A percentile compares a stretch with the other conserved stretches of the same genome.
Conservation (phyloP, 805 yeast genomes). For the Metschnikowia picachoensis region DNA sequence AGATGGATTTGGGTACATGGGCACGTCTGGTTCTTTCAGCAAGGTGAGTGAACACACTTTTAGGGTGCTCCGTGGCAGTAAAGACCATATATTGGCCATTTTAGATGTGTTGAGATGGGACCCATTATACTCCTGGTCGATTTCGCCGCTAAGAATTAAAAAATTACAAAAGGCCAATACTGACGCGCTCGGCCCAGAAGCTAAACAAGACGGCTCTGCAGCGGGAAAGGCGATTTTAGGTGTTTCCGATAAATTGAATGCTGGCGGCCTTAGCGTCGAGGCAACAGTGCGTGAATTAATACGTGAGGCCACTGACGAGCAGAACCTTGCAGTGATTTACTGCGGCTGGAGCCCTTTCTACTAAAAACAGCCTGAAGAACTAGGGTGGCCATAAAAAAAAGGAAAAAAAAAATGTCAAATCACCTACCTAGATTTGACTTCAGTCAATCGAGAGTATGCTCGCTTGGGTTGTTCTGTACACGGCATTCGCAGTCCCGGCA, state of each 20-base stretch:
- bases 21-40: constrained; percentile 72
- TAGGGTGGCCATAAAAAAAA: background rate
- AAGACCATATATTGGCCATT: constrained; percentile 71
- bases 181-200: constrained; percentile 17
- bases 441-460: too few species aligned
- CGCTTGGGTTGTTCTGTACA: background rate
- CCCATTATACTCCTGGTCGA: constrained; percentile 88
- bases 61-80: constrained; percentile 59
- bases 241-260: constrained; percentile 65
- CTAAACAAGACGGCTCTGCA: constrained; percentile 52
- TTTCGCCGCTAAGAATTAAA: constrained; percentile 67
- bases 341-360: constrained; percentile 84
- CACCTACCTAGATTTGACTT: too few species aligned
- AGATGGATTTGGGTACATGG: constrained; percentile 91
- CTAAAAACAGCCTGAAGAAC: constrained; percentile 19
- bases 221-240: constrained; percentile 74
- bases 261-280: constrained; percentile 70
- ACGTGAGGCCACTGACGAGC: constrained; percentile 64
- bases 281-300: constrained; percentile 81
- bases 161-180: constrained; percentile 45
- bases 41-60: constrained; percentile 72
- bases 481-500: background rate
- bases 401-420: background rate
- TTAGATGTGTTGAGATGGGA: constrained; percentile 86
- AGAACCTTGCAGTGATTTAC: constrained; percentile 69